Evolutionary conservation across 306 rosid genomes (phyloP).

Genomic region (Castanospermum australe): DNA sequence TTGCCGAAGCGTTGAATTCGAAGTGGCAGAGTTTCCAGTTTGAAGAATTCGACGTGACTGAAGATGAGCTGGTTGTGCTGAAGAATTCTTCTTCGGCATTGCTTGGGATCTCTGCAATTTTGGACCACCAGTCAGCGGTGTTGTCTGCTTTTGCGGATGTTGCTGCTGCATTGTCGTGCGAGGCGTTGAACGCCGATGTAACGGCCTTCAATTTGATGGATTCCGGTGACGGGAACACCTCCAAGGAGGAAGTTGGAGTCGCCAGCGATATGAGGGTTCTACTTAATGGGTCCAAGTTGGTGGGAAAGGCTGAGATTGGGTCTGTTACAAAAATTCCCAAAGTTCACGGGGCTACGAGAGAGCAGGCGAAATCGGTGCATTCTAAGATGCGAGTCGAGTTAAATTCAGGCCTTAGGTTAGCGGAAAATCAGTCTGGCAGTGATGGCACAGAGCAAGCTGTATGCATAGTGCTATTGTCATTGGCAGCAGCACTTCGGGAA

Average conservation of each 20-base stretch:
- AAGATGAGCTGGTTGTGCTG: conserved; percentile 45
- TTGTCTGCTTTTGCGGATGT: conserved; percentile 52
- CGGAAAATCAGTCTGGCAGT: conserved; percentile 18
- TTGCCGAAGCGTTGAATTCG: conserved; percentile 49
- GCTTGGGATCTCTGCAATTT: conserved; percentile 51
- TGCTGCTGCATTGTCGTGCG: conserved; percentile 78
- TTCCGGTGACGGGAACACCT: conserved; percentile 69
- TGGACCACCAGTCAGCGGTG: conserved; percentile 61
- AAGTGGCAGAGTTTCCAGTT: conserved; percentile 2
- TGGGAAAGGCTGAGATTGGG: conserved; percentile 54
- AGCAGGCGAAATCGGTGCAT: conserved; percentile 60
- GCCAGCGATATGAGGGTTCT: conserved; percentile 69
- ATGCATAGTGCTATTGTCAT: conserved; percentile 36
- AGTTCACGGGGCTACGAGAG: conserved; percentile 63
- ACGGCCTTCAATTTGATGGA: conserved; percentile 60
- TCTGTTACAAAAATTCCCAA: conserved; percentile 47
- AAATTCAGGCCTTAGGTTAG: conserved; percentile 50
- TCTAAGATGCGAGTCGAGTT: conserved; percentile 60
- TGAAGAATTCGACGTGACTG: conserved; percentile 44
- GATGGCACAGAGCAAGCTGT: conserved; percentile 42
- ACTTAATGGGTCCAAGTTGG: conserved; percentile 79
- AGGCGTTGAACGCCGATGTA: conserved; percentile 69
- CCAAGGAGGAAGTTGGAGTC: conserved; percentile 78
- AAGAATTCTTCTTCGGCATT: conserved; percentile 28
- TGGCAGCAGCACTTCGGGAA: conserved; percentile 50